Conservation (phyloP, 78 protist species). For the Dictyostelium citrinum region DNA sequence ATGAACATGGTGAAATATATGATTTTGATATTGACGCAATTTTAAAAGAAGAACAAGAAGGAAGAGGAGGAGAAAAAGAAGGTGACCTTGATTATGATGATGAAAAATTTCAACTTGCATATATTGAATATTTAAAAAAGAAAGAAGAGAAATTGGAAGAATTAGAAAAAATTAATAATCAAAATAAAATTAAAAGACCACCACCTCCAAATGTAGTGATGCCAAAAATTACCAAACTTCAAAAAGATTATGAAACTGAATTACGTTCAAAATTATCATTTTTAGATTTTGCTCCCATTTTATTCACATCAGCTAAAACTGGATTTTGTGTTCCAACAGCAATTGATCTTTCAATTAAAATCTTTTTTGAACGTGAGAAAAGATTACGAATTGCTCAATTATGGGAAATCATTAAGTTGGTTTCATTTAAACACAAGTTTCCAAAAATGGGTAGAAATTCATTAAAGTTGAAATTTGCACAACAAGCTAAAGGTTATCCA, state of each 20-base stretch:
- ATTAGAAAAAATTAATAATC: not conserved
- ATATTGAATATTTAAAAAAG: conserved; percentile 29
- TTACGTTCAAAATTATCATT: conserved; percentile 42
- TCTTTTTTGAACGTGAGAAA: conserved; percentile 76
- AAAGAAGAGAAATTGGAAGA: not conserved
- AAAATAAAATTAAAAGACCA: not conserved
- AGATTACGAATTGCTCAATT: conserved; percentile 1
- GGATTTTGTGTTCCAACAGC: conserved; percentile 74
- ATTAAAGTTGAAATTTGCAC: conserved; percentile 60
- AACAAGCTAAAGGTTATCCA: conserved; percentile 63
- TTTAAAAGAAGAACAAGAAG: not conserved
- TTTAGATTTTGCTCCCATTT: conserved; percentile 69
- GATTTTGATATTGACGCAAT: not conserved
- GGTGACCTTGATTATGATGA: not conserved
- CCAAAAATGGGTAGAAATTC: conserved; percentile 52
- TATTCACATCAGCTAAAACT: conserved; percentile 79
- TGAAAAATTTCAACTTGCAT: not conserved
- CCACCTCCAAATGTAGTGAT: conserved; percentile 37
- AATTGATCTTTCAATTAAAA: conserved; percentile 62
- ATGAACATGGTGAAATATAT: not conserved
- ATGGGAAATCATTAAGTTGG: conserved; percentile 33
- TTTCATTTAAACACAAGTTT: conserved; percentile 67
- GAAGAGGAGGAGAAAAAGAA: not conserved
- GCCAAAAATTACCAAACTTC: conserved; percentile 33
- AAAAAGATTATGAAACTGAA: conserved; percentile 40